These are phyloP conservation scores for Apiospora saccharicola DNA, from an alignment of 2,329 filamentous ascomycete genomes.

Conservation along the genomic window DNA sequence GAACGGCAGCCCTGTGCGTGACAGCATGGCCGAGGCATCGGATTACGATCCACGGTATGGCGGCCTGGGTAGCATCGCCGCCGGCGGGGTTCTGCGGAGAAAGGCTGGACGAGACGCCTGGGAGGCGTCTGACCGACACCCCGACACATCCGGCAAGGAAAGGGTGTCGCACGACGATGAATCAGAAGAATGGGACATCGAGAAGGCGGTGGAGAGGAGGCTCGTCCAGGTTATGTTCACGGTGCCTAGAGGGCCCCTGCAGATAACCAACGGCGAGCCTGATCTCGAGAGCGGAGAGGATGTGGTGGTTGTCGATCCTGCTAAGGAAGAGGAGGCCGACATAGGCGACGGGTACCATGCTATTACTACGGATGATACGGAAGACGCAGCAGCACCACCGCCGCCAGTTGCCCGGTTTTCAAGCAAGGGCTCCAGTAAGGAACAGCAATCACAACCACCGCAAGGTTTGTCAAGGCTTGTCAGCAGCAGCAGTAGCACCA, in stretches of 20 bases:
- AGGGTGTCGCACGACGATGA: slow-evolving; percentile 49
- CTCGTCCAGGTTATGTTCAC: slow-evolving; percentile 91
- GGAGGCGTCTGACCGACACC: slow-evolving; percentile 47
- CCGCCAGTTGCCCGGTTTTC: not conserved
- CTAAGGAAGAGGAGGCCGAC: slow-evolving; percentile 34
- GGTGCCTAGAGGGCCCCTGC: slow-evolving; percentile 82
- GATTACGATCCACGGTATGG: slow-evolving; percentile 55
- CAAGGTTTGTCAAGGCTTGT: not conserved
- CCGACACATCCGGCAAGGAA: slow-evolving; percentile 27
- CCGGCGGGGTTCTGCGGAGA: slow-evolving; percentile 54
- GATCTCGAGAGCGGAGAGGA: slow-evolving; percentile 51
- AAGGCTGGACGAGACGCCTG: slow-evolving; percentile 65
- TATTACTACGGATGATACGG: not conserved
- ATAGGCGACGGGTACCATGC: slow-evolving; percentile 21
- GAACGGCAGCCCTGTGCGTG: slow-evolving; percentile 41
- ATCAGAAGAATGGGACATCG: slow-evolving; percentile 78
- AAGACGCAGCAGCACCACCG: not conserved
- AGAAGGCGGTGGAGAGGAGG: slow-evolving; percentile 73
- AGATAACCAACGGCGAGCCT: slow-evolving; percentile 88
- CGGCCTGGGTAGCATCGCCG: slow-evolving; percentile 54
- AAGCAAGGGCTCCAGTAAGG: not conserved
- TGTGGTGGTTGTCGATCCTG: slow-evolving; percentile 53
- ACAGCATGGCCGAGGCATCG: slow-evolving; percentile 43
- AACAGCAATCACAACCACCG: not conserved
- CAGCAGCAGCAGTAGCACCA: slow-evolving; percentile 26